Percentiles rank a stretch among this genome's conserved stretches.
Evolutionary conservation across 2,329 filamentous ascomycete genomes (phyloP).

Genomic region (Epichloe elymi): DNA sequence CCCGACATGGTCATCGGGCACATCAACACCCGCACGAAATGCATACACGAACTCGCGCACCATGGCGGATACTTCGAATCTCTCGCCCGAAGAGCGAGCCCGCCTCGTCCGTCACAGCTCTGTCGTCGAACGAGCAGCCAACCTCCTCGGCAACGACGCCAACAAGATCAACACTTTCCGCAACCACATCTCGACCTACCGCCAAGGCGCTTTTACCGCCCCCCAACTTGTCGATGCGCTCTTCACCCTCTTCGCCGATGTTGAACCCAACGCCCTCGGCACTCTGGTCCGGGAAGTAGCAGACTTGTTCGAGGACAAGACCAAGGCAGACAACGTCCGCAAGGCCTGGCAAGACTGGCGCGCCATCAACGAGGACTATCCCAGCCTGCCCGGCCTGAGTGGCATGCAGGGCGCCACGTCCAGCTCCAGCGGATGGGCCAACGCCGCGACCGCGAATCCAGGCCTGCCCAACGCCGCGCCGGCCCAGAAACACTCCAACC

Average conservation of each 20-base stretch:
- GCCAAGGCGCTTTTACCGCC: conserved; percentile 54
- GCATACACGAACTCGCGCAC: conserved; percentile 34
- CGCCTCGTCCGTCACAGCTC: conserved; percentile 67
- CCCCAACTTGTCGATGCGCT: conserved; percentile 73
- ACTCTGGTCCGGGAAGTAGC: conserved; percentile 85
- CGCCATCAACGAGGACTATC: conserved; percentile 91
- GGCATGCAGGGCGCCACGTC: conserved; percentile 52
- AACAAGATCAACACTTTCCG: conserved; percentile 69
- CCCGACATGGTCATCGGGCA: conserved; percentile 5
- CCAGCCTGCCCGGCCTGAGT: conserved; percentile 64
- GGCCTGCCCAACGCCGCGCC: conserved; percentile 24
- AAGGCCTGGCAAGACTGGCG: conserved; percentile 93
- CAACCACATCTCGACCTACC: conserved; percentile 64
- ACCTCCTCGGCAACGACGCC: conserved; percentile 64
- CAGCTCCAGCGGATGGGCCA: conserved; percentile 44
- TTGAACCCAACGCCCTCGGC: conserved; percentile 65
- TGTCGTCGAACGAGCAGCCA: conserved; percentile 74
- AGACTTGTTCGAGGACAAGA: conserved; percentile 77
- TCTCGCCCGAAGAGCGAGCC: conserved; percentile 68
- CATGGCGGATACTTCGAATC: conserved; percentile 34
- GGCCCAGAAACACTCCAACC: conserved; percentile 35
- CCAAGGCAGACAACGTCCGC: conserved; percentile 59
- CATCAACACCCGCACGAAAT: conserved; percentile 9
- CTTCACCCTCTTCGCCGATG: conserved; percentile 71
- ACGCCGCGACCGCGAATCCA: conserved; percentile 46